Percentiles rank a stretch among this genome's conserved stretches.
Conservation (phyloP, 345 rosid genomes). For the Melaleuca alternifolia region DNA sequence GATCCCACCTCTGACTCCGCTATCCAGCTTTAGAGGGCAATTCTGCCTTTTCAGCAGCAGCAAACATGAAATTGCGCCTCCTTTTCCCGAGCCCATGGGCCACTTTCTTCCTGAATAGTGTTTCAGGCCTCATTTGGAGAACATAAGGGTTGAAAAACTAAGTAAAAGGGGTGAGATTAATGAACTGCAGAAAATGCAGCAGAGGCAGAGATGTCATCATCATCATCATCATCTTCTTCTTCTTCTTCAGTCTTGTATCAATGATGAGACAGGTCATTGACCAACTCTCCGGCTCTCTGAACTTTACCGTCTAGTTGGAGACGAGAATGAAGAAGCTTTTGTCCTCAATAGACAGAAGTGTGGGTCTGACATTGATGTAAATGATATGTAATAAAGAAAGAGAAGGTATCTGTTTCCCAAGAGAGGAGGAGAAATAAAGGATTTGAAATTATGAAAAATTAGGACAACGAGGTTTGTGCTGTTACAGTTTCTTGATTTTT, state of each 20-base stretch:
- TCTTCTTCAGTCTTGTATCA: neutral
- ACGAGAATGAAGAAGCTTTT: neutral
- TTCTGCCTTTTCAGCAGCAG: neutral
- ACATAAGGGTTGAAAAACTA: neutral
- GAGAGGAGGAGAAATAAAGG: neutral
- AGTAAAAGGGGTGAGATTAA: neutral
- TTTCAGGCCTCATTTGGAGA: neutral
- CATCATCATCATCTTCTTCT: too few relatives aligned
- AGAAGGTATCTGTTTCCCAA: neutral
- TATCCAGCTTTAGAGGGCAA: neutral
- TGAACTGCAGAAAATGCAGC: neutral
- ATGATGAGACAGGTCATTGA: neutral
- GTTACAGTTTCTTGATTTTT: neutral
- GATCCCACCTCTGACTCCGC: neutral
- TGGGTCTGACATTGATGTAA: neutral
- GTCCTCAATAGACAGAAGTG: neutral
- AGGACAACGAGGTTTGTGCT: neutral
- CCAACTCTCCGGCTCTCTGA: neutral
- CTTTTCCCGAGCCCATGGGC: neutral
- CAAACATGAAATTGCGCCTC: neutral
- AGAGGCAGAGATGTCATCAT: neutral
- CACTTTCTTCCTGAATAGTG: neutral
- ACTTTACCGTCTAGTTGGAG: neutral
- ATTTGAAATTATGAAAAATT: neutral
- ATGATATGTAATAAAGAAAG: neutral